phyloP scores from a whole-genome alignment of 2,329 filamentous ascomycete genomes.

The Trichoderma lentiforme region DNA sequence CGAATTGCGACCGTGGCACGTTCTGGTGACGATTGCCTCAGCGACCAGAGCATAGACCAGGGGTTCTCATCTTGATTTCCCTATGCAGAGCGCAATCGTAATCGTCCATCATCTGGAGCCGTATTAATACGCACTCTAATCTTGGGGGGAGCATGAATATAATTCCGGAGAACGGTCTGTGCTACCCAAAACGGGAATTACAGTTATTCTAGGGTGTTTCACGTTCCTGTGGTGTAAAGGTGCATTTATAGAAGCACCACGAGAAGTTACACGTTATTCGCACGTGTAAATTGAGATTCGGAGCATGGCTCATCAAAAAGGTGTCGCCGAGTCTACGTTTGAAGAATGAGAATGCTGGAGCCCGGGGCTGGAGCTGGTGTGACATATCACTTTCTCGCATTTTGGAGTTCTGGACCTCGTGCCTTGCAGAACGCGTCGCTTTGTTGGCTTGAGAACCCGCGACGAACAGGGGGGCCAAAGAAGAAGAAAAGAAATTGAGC shows the following conservation, averaged over 20 bases:
- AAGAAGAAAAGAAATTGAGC: background rate
- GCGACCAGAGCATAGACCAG: conserved; percentile 1
- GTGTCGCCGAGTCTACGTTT: background rate
- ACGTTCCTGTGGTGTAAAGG: background rate
- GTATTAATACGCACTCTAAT: background rate
- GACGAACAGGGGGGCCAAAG: background rate
- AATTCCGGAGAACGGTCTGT: background rate
- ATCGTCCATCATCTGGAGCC: background rate
- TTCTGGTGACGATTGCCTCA: background rate
- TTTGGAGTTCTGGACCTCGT: background rate
- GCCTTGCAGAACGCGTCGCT: background rate
- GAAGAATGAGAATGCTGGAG: background rate
- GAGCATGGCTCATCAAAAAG: background rate
- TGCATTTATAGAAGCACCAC: background rate
- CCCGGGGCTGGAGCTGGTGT: background rate
- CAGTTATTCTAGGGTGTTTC: background rate
- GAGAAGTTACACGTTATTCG: background rate
- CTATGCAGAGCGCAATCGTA: background rate
- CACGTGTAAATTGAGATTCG: background rate
- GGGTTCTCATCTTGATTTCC: background rate
- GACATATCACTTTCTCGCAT: background rate
- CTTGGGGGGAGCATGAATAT: background rate
- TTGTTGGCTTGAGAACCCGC: background rate
- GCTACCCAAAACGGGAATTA: background rate
- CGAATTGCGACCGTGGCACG: background rate